Base-by-base conservation (phyloP, 2,329 filamentous ascomycete genomes). In the Cladophialophora yegresii region DNA sequence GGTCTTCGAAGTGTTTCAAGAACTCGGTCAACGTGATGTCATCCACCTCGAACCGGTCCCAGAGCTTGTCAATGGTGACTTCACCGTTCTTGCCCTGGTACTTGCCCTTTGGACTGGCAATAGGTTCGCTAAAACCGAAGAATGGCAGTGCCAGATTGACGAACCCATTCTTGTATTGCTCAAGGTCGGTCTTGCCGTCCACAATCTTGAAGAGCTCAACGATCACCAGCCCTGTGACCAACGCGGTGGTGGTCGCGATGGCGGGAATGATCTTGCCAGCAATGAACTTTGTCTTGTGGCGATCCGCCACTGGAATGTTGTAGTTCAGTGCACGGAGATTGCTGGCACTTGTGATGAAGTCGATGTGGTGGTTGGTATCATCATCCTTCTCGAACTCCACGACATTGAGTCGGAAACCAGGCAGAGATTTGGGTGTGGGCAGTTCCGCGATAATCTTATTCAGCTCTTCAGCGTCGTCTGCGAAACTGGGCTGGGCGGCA, bases 301-400 rank as follows among this genome's bases (percentile, higher is more conserved):
- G 86, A 75, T 99, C 93, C 0, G 95, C 93, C 69, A 88, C 85
- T 73, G 91, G 87, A 71, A 99, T 99, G 78, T 95, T 96, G 85
- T 99, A 99, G 81, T 99, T 99, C 78, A 96, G 90, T 0, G 95
- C 95, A 65, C 96, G 91, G 65, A 99, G 83, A 77, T 99, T 99
- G 82, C 93, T 97, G 70, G 93, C 93, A 1, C 93, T 92, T 7
- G 95, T 96, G 79, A 99, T 98, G 82, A 99, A 99, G 78, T 98
- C 95, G 73, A 99, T 99, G 82, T 99, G 95, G 78, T 95, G 87
- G 78, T 99, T 99, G 57, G 89, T 91, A 77, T 99, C 96, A 73
- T 99, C 95, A 70, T 99, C 95, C 83, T 99, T 99, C 80, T 99
- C 92, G 73, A 99, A 99, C 72, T 98, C 95, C 5, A 98, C 95